These are phyloP conservation scores for Populus euphratica DNA, from an alignment of 345 rosid genomes.

Conservation along the genomic window DNA sequence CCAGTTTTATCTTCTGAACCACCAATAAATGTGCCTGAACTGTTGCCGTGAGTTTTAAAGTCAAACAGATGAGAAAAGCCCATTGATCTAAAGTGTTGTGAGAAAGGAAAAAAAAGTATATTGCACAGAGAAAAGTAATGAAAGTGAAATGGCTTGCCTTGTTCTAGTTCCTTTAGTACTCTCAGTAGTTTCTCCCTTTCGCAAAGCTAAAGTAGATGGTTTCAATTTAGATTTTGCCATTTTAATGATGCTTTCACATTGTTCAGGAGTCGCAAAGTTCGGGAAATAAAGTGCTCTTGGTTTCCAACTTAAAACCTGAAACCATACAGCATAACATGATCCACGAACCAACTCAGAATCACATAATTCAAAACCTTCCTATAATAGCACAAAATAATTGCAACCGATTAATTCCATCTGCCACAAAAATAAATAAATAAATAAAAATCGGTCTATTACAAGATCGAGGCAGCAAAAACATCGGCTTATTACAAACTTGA, in stretches of 20 bases:
- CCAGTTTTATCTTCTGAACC: slow-evolving; percentile 65
- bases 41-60: slow-evolving; percentile 24
- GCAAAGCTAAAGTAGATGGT: slow-evolving; percentile 65
- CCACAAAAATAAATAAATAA: background rate
- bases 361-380: background rate
- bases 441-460: no score
- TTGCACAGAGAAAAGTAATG: background rate
- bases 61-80: background rate
- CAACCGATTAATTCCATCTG: background rate
- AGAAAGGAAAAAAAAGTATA: background rate
- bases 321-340: background rate
- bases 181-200: slow-evolving; percentile 69
- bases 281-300: slow-evolving; percentile 77
- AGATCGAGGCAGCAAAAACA: background rate
- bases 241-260: slow-evolving; percentile 49
- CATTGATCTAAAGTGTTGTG: background rate
- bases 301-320: slow-evolving; percentile 70
- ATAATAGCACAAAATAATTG: background rate
- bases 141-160: slow-evolving; percentile 32
- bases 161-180: slow-evolving; percentile 68
- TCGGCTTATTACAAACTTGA: background rate
- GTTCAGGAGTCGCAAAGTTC: slow-evolving; percentile 55
- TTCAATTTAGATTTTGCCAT: slow-evolving; percentile 47
- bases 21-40: slow-evolving; percentile 72
- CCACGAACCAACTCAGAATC: background rate